Conservation (phyloP, 2,329 filamentous ascomycete species). For the Parastagonospora avenae region DNA sequence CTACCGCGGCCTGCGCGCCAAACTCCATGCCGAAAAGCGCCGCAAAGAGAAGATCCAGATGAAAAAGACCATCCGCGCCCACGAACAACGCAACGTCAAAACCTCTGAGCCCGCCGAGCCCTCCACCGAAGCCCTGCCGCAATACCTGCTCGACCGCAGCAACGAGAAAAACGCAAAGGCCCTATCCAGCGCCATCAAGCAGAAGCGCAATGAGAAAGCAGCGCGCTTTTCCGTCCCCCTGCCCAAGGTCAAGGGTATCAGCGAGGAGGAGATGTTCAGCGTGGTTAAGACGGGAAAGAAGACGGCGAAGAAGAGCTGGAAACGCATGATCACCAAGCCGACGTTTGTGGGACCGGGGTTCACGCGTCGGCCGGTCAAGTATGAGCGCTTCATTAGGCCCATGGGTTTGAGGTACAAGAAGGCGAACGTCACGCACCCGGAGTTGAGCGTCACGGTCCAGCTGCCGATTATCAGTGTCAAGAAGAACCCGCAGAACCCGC, state of each 20-base stretch:
- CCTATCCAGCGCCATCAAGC: constrained; percentile 86
- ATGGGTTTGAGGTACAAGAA: constrained; percentile 81
- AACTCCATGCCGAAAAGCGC: constrained; percentile 90
- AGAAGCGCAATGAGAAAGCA: constrained; percentile 86
- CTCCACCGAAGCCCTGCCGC: constrained; percentile 79
- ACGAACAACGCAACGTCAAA: constrained; percentile 97
- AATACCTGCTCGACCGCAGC: constrained; percentile 89
- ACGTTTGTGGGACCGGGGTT: constrained; percentile 93
- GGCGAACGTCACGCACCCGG: constrained; percentile 74
- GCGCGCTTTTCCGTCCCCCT: constrained; percentile 91
- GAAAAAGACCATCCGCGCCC: constrained; percentile 70
- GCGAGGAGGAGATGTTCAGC: constrained; percentile 95
- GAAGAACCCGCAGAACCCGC: constrained; percentile 84
- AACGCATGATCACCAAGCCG: constrained; percentile 77
- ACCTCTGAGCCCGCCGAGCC: constrained; percentile 78
- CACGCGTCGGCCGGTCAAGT: constrained; percentile 84
- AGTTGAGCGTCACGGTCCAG: constrained; percentile 85
- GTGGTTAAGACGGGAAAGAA: constrained; percentile 90
- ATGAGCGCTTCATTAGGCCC: constrained; percentile 51
- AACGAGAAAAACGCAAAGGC: constrained; percentile 73
- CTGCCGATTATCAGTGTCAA: constrained; percentile 69
- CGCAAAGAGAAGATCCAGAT: constrained; percentile 80
- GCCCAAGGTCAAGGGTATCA: constrained; percentile 91
- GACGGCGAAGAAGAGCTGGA: constrained; percentile 81
- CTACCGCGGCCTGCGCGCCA: constrained; percentile 86